phyloP scores from a whole-genome alignment of 2,329 filamentous ascomycete species.

The Aspergillus sp. region DNA sequence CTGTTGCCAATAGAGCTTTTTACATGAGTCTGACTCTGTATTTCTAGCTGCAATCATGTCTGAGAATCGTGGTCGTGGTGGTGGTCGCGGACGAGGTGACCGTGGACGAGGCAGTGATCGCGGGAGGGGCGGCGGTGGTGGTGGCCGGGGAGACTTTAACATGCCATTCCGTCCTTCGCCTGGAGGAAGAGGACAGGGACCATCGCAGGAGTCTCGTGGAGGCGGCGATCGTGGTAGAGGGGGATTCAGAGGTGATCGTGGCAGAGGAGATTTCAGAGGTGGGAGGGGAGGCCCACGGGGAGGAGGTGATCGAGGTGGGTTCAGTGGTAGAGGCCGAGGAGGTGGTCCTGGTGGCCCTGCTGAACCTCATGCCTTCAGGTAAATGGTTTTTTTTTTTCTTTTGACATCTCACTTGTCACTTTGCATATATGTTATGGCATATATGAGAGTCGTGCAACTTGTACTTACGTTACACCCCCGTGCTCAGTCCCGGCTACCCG shows the following conservation, averaged over 20 bases:
- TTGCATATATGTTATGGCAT: not conserved
- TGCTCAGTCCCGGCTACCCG: slow-evolving; percentile 16
- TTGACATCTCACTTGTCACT: slow-evolving; percentile 17
- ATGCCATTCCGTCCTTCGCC: not conserved
- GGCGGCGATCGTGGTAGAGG: slow-evolving; percentile 2
- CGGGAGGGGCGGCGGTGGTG: slow-evolving; percentile 12
- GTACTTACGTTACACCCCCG: not conserved
- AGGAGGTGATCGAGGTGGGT: slow-evolving; percentile 12
- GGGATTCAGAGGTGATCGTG: slow-evolving; percentile 1
- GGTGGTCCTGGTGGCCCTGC: not conserved
- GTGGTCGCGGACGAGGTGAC: slow-evolving; percentile 4
- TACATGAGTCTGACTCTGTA: no score
- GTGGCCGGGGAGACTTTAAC: slow-evolving; percentile 22
- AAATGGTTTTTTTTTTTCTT: slow-evolving; percentile 22
- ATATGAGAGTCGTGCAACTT: not conserved
- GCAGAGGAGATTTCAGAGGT: slow-evolving; percentile 10
- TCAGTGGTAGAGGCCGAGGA: slow-evolving; percentile 9
- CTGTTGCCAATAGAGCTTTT: no score
- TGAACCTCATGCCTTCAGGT: slow-evolving; percentile 3
- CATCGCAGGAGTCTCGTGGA: slow-evolving; percentile 4
- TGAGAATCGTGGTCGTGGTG: not conserved
- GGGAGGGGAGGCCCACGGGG: slow-evolving; percentile 8
- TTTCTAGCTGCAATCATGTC: no score
- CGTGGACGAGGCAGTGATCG: slow-evolving; percentile 15
- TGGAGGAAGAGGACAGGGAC: no score